A percentile compares a stretch with the other conserved stretches of the same genome.
Evolutionary conservation across 108 stramenopile species (phyloP).

Genomic region (Cyclotella cryptica): DNA sequence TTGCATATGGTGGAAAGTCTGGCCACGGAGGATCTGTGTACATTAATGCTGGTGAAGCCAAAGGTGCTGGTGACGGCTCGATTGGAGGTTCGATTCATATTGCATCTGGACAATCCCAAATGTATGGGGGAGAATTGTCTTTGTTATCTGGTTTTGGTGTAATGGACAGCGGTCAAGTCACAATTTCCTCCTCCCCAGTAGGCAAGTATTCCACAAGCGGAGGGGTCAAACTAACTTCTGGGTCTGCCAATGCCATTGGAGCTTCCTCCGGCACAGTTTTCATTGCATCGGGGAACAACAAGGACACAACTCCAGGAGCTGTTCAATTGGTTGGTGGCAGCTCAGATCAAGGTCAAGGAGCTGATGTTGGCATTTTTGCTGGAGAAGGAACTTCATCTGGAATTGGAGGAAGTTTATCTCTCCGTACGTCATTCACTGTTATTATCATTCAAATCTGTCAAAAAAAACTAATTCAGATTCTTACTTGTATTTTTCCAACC

Average conservation of each 20-base stretch:
- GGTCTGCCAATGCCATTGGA: neutral
- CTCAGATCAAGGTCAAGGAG: conserved; percentile 22
- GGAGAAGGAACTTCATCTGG: conserved; percentile 29
- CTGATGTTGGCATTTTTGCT: conserved; percentile 17
- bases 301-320: conserved; percentile 17
- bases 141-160: conserved; percentile 28
- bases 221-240: conserved; percentile 13
- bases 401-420: conserved; percentile 20
- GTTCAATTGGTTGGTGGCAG: conserved; percentile 25
- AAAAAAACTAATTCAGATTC: no score
- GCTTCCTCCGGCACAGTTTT: conserved; percentile 22
- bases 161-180: conserved; percentile 11
- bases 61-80: conserved; percentile 17
- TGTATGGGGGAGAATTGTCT: conserved; percentile 20
- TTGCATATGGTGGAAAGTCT: conserved; percentile 25
- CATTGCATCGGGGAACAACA: conserved; percentile 25
- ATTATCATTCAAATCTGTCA: no score
- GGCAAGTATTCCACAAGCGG: conserved; percentile 8
- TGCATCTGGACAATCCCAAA: conserved; percentile 4
- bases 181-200: conserved; percentile 7
- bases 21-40: conserved; percentile 39
- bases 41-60: conserved; percentile 36
- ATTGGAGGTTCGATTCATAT: conserved; percentile 33
- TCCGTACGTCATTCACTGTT: conserved; percentile 41
- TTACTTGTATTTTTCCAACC: no score